Percentiles rank a stretch among this genome's conserved stretches.
Evolutionary conservation across 1,284 basidiomycete species (phyloP).

Genomic region (Meira miltonrushii): DNA sequence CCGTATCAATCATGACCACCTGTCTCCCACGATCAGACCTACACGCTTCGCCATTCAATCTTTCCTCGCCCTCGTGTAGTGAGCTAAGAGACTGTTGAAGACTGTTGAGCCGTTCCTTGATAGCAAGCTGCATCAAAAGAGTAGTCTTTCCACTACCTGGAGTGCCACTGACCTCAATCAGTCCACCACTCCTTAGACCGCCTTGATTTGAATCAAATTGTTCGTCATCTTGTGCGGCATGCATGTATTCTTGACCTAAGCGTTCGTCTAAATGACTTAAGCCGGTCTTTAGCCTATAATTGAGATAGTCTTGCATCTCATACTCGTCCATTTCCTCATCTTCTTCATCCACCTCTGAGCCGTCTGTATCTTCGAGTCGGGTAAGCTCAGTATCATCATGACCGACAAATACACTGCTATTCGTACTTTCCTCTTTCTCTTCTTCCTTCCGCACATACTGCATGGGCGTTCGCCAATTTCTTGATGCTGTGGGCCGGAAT

Average conservation of each 20-base stretch:
- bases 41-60: too few relatives aligned
- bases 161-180: neutral
- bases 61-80: too few relatives aligned
- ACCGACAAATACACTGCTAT: too few relatives aligned
- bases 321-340: neutral
- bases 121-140: neutral
- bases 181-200: neutral
- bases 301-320: neutral
- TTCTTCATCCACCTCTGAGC: neutral
- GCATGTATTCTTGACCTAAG: neutral
- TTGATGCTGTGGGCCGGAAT: too few relatives aligned
- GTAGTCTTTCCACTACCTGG: slow-evolving; percentile 4
- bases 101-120: neutral
- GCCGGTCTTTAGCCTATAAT: neutral
- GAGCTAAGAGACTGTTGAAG: too few relatives aligned
- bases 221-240: neutral
- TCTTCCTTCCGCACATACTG: too few relatives aligned
- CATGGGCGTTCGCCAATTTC: too few relatives aligned
- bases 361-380: too few relatives aligned
- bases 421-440: too few relatives aligned
- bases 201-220: neutral
- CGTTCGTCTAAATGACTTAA: neutral
- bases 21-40: too few relatives aligned
- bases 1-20: too few relatives aligned
- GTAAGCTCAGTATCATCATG: too few relatives aligned